Conservation (phyloP, 305 asterid genomes). For the Fraxinus dipetala region DNA sequence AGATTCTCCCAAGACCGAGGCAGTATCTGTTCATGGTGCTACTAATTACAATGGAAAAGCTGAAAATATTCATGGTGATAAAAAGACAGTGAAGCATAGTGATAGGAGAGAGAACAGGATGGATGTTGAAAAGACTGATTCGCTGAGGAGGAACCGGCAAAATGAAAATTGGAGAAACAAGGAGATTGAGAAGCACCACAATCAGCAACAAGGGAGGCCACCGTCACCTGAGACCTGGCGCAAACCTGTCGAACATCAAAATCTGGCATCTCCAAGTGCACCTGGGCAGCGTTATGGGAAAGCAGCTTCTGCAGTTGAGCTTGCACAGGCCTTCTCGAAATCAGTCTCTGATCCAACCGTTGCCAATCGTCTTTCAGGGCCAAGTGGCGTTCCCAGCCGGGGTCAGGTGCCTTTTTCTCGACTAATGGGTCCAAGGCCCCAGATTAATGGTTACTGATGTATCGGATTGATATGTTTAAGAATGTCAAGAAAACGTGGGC, state of each 20-base stretch:
- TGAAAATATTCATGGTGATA: conserved; percentile 41
- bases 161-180: conserved; percentile 56
- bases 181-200: conserved; percentile 49
- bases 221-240: conserved; percentile 94
- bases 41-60: conserved; percentile 41
- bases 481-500: not conserved
- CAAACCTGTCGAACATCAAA: conserved; percentile 55
- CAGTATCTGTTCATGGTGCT: conserved; percentile 25
- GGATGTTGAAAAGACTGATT: conserved; percentile 54
- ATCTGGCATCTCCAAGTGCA: conserved; percentile 40
- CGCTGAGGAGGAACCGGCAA: conserved; percentile 57
- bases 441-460: conserved; percentile 74
- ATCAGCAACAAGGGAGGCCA: conserved; percentile 63
- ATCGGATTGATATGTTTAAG: not conserved
- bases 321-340: conserved; percentile 82
- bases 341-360: conserved; percentile 56
- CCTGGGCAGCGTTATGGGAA: conserved; percentile 52
- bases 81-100: conserved; percentile 36
- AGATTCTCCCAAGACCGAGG: conserved; percentile 45
- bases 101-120: conserved; percentile 56
- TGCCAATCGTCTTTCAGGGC: conserved; percentile 47
- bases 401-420: conserved; percentile 79
- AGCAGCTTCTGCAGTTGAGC: conserved; percentile 88
- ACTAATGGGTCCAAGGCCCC: conserved; percentile 73
- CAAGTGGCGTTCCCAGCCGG: conserved; percentile 52